A percentile compares a stretch with the other conserved stretches of the same genome.
These are phyloP conservation scores for Phytophthora aleatoria DNA, from an alignment of 352 stramenopile species.

Conservation along the genomic window DNA sequence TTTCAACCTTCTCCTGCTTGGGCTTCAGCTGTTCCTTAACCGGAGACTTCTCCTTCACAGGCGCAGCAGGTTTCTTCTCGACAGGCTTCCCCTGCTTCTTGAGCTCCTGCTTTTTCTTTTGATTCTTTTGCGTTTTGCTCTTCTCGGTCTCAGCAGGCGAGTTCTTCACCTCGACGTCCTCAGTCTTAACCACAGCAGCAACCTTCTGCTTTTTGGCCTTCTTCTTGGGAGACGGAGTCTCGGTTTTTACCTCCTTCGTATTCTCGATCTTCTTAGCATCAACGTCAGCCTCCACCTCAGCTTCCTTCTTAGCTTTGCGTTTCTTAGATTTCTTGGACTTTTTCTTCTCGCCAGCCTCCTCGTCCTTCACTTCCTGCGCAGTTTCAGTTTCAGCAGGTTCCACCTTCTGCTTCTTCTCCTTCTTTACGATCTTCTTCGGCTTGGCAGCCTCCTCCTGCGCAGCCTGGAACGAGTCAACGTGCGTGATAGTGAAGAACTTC, in stretches of 20 bases:
- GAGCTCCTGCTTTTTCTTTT: slow-evolving; percentile 23
- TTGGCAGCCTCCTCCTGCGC: slow-evolving; percentile 44
- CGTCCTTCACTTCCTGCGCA: slow-evolving; percentile 19
- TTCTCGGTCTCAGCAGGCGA: slow-evolving; percentile 26
- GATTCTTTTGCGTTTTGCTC: slow-evolving; percentile 24
- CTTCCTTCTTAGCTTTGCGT: slow-evolving; percentile 37
- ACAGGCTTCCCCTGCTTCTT: slow-evolving; percentile 23
- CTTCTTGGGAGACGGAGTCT: slow-evolving; percentile 41
- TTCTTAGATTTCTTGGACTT: slow-evolving; percentile 67
- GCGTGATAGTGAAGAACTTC: slow-evolving; percentile 71
- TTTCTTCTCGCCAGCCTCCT: slow-evolving; percentile 29
- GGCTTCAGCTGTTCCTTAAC: slow-evolving; percentile 28
- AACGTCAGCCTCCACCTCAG: slow-evolving; percentile 19
- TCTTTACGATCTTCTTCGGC: slow-evolving; percentile 33
- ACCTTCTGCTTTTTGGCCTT: slow-evolving; percentile 43
- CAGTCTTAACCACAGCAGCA: slow-evolving; percentile 22
- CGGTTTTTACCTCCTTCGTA: slow-evolving; percentile 5
- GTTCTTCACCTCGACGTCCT: slow-evolving; percentile 24
- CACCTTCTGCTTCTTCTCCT: slow-evolving; percentile 33
- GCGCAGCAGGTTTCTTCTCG: slow-evolving; percentile 22
- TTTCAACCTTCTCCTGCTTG: slow-evolving; percentile 30
- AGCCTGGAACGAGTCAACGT: slow-evolving; percentile 78
- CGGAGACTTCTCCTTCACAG: slow-evolving; percentile 4
- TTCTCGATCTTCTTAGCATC: slow-evolving; percentile 43
- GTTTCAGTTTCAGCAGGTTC: slow-evolving; percentile 19